Evolutionary conservation across 2,329 filamentous ascomycete species (phyloP).

Genomic region (Bipolaris zeicola): DNA sequence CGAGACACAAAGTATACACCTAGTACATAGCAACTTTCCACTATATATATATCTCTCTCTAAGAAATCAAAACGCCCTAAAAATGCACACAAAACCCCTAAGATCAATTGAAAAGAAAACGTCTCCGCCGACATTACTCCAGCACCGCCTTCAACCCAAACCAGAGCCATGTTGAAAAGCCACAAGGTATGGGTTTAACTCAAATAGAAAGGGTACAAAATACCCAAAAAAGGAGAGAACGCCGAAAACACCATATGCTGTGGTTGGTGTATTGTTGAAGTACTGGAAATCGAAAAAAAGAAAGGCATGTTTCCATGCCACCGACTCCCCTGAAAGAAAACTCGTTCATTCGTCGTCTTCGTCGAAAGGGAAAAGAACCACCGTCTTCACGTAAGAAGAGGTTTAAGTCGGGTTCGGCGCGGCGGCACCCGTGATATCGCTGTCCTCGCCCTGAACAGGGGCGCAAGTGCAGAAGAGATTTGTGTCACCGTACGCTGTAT

Average conservation of each 20-base stretch:
- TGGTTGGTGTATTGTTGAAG: constrained; percentile 6
- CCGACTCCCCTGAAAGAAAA: too few relatives aligned
- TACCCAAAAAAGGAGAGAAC: not conserved
- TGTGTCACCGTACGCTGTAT: constrained; percentile 79
- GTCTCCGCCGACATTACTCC: too few relatives aligned
- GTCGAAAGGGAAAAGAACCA: not conserved
- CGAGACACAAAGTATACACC: not conserved
- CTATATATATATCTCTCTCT: too few relatives aligned
- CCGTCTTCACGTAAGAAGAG: not conserved
- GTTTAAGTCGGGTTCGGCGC: constrained; percentile 41
- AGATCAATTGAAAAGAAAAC: too few relatives aligned
- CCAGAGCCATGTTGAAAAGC: too few relatives aligned
- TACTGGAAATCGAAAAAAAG: not conserved
- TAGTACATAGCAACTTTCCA: too few relatives aligned
- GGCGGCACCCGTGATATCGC: constrained; percentile 41
- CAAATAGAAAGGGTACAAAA: too few relatives aligned
- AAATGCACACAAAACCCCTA: too few relatives aligned
- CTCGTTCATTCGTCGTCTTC: too few relatives aligned
- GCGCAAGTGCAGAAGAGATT: constrained; percentile 96
- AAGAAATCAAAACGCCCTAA: too few relatives aligned
- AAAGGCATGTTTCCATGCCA: not conserved
- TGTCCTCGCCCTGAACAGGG: constrained; percentile 66
- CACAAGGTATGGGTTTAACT: too few relatives aligned
- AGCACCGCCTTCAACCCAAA: too few relatives aligned
- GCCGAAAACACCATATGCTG: constrained; percentile 3